These are phyloP conservation scores for Hymenoscyphus salicellus DNA, from an alignment of 2,329 filamentous ascomycete genomes.

Conservation along the genomic window DNA sequence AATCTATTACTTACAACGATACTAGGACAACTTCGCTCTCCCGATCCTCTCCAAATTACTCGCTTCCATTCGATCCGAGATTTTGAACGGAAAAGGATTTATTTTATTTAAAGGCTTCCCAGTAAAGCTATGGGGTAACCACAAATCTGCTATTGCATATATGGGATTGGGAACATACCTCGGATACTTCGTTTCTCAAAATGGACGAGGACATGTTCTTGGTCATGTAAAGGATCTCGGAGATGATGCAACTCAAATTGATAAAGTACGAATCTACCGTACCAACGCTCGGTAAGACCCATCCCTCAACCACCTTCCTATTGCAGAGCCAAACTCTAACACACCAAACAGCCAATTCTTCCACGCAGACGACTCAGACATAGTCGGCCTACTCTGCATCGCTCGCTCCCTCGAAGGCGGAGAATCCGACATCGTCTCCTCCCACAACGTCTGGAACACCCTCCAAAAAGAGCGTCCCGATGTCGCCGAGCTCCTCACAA, in stretches of 20 bases:
- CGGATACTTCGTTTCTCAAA: conserved; percentile 85
- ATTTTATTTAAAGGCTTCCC: conserved; percentile 86
- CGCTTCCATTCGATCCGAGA: conserved; percentile 55
- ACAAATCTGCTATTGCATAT: conserved; percentile 83
- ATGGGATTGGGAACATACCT: conserved; percentile 84
- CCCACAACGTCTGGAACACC: conserved; percentile 78
- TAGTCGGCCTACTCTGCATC: conserved; percentile 81
- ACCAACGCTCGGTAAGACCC: conserved; percentile 64
- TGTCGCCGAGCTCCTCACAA: conserved; percentile 69
- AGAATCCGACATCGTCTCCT: conserved; percentile 76
- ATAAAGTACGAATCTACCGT: conserved; percentile 85
- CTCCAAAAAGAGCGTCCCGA: conserved; percentile 73
- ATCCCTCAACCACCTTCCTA: not conserved
- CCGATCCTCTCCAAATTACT: conserved; percentile 55
- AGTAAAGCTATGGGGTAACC: conserved; percentile 68
- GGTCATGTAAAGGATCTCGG: conserved; percentile 88
- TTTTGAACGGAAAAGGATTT: conserved; percentile 85
- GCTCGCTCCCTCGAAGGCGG: conserved; percentile 75
- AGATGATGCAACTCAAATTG: conserved; percentile 71
- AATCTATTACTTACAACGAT: not conserved
- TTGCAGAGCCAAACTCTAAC: conserved; percentile 4
- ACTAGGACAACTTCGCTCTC: conserved; percentile 55
- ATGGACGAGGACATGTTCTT: conserved; percentile 78
- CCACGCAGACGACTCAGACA: conserved; percentile 78
- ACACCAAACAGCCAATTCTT: conserved; percentile 63